Conservation (phyloP, 176 grass and related monocot species). For the Alloteropsis semialata region DNA sequence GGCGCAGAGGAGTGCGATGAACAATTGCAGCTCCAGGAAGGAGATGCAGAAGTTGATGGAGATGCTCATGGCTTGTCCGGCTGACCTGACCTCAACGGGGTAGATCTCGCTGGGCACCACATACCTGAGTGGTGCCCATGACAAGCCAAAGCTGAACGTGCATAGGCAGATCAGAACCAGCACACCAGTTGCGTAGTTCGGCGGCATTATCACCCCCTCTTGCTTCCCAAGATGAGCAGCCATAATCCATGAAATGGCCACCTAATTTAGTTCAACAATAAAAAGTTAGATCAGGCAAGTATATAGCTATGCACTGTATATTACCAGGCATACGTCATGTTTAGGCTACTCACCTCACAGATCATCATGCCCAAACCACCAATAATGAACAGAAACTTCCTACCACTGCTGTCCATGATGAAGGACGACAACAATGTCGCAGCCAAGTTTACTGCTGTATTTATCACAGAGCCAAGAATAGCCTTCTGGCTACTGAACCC, state of each 20-base stretch:
- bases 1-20: constrained; percentile 46
- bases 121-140: constrained; percentile 76
- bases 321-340: too few relatives aligned
- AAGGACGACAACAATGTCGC: constrained; percentile 22
- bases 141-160: constrained; percentile 58
- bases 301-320: too few relatives aligned
- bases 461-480: constrained; percentile 48
- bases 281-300: too few relatives aligned
- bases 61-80: constrained; percentile 51
- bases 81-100: constrained; percentile 70
- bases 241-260: constrained; percentile 47
- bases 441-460: constrained; percentile 17
- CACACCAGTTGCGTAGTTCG: constrained; percentile 45
- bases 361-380: constrained; percentile 49
- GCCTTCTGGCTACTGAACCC: constrained; percentile 58
- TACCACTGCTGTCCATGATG: constrained; percentile 38
- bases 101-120: constrained; percentile 75
- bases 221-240: constrained; percentile 32
- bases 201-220: constrained; percentile 23
- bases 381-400: constrained; percentile 43
- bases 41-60: constrained; percentile 51
- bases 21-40: constrained; percentile 28
- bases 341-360: constrained; percentile 28
- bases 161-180: constrained; percentile 51
- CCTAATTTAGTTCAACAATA: background rate